Conservation (phyloP, 1,139 yeast genomes). For the Candida albicans region DNA sequence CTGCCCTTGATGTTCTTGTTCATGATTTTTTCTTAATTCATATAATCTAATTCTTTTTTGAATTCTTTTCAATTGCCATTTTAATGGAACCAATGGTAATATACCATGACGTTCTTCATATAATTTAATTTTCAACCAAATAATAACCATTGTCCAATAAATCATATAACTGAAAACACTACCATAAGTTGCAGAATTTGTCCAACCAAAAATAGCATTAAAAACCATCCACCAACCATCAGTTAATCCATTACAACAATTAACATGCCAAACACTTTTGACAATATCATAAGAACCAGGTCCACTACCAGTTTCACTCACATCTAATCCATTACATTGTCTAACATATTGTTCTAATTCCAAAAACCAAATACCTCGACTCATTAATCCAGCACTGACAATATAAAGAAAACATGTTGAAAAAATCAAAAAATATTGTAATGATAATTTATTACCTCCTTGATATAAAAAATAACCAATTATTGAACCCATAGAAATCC, state of each 20-base stretch:
- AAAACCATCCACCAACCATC: slow-evolving; percentile 94
- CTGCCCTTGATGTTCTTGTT: slow-evolving; percentile 3
- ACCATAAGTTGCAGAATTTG: slow-evolving; percentile 91
- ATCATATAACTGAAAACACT: slow-evolving; percentile 74
- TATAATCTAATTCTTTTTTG: slow-evolving; percentile 44
- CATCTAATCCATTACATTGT: slow-evolving; percentile 78
- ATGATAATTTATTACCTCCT: slow-evolving; percentile 43
- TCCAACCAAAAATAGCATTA: slow-evolving; percentile 94
- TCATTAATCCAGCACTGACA: slow-evolving; percentile 46
- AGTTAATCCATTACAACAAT: slow-evolving; percentile 89
- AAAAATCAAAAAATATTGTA: slow-evolving; percentile 41
- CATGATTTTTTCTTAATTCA: slow-evolving; percentile 16
- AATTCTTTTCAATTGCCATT: slow-evolving; percentile 59
- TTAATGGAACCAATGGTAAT: slow-evolving; percentile 58
- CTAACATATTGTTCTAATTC: slow-evolving; percentile 69
- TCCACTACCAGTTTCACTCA: slow-evolving; percentile 86
- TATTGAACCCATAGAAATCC: slow-evolving; percentile 34
- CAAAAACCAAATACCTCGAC: slow-evolving; percentile 83
- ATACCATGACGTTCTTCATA: slow-evolving; percentile 65
- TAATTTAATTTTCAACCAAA: slow-evolving; percentile 49
- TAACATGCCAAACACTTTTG: slow-evolving; percentile 89
- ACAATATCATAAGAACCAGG: slow-evolving; percentile 91
- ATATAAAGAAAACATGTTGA: slow-evolving; percentile 46
- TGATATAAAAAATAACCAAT: slow-evolving; percentile 40
- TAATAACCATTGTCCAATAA: slow-evolving; percentile 72